Evolutionary conservation across 441 rosid species (phyloP), one percentile per base, ranked within the genome.

Genomic region (Breynia disticha): DNA sequence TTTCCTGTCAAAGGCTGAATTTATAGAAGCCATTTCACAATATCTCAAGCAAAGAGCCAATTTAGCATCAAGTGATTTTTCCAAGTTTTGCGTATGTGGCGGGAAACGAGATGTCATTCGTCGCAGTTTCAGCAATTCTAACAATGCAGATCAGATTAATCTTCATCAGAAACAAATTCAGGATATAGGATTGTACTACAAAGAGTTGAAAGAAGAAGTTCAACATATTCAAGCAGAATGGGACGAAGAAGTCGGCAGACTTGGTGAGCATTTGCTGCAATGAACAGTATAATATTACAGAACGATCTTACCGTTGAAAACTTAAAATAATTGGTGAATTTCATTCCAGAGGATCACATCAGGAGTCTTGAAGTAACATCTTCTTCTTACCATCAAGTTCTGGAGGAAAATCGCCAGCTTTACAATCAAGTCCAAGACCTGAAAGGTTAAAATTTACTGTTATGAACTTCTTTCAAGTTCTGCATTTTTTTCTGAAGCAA

Each of bases 391-490:
- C 90, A 84, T 54, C 73, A 76, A 65, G 83, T 90, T 57, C 56
- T 90, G 50, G 96, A 84, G 74, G 96, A 90, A 72, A 90, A 90
- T 53, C 87, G 97, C 5, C 67, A 70, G 43, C 95, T 90, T 54
- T 83, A 90, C 79, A 87, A 90, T 80, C 95, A 90, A 80, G 97
- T 87, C 48, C 97, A 90, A 65, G 97, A 87, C 68, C 95, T 90
- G 46, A 90, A 90, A 84, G 97, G 97, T 86, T 28, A 19, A 19
- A 41, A 41, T 41, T n/a, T 15, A 9, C 10, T 56, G 48, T 18
- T 44, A 21, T 64, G 15, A 49, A 56, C 2, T 48, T 19, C 21
- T 2, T 42, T 53, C 14, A 53, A 19, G 21, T 16, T 8, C 14
- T 2, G 46, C 49, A 46, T 14, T 42, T 19, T 48, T 1, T 7